A percentile compares a stretch with the other conserved stretches of the same genome.
These are phyloP conservation scores for Lenzites betulinus DNA, from an alignment of 768 basidiomycete genomes.

Conservation along the genomic window DNA sequence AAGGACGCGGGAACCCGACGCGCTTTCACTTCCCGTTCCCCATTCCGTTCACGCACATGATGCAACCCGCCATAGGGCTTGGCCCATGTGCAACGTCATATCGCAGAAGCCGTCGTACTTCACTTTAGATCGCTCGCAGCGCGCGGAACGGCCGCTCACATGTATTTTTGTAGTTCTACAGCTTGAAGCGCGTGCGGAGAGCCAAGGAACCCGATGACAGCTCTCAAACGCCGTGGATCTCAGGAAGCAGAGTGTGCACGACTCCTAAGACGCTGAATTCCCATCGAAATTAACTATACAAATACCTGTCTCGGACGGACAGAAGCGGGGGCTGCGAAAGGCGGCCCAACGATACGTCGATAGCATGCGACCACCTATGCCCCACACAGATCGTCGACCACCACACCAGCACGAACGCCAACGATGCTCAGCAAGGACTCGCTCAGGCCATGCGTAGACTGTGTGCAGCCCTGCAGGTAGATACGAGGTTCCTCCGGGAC, in stretches of 20 bases:
- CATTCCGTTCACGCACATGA: no score
- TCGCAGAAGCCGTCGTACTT: no score
- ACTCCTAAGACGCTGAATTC: background rate
- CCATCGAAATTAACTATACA: background rate
- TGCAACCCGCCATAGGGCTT: no score
- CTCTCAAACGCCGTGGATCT: background rate
- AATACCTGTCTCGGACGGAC: background rate
- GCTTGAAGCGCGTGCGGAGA: background rate
- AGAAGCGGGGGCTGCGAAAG: background rate
- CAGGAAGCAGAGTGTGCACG: background rate
- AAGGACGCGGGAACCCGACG: no score
- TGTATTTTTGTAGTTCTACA: background rate
- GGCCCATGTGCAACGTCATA: no score
- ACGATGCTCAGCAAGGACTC: conserved; percentile 51
- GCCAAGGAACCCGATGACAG: background rate
- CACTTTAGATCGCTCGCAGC: no score
- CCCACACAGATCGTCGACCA: conserved; percentile 39
- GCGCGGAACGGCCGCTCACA: no score
- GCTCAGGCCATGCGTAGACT: conserved; percentile 41
- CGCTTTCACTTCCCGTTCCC: no score
- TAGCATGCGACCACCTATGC: background rate
- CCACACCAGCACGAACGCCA: conserved; percentile 47
- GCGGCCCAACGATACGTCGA: background rate
- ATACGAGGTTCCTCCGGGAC: conserved; percentile 29
- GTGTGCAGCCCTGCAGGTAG: conserved; percentile 41